Conservation (phyloP, 305 asterid species). For the Fraxinus nigra region DNA sequence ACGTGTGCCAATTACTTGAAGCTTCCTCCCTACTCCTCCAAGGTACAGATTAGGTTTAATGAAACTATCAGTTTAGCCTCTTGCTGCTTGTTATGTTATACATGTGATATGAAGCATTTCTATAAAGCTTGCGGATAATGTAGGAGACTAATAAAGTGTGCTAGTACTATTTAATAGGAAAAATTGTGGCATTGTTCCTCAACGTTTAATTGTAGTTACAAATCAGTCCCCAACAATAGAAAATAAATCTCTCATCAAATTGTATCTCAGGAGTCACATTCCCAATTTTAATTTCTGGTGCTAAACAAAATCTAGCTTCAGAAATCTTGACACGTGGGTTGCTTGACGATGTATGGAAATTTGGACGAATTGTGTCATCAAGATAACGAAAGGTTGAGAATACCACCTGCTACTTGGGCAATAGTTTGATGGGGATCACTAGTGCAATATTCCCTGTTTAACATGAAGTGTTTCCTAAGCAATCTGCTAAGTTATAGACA, state of each 20-base stretch:
- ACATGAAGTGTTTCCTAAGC: neutral
- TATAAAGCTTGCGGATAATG: neutral
- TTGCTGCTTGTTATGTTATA: neutral
- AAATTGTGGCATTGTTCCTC: neutral
- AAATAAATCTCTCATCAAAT: neutral
- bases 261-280: neutral
- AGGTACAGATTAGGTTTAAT: constrained; percentile 45
- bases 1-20: constrained; percentile 98
- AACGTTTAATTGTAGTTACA: neutral
- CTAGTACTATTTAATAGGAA: neutral
- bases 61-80: neutral
- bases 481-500: neutral
- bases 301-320: neutral
- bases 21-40: constrained; percentile 96
- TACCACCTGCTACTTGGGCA: neutral
- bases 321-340: neutral
- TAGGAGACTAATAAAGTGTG: neutral
- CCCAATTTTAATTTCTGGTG: neutral
- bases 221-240: neutral
- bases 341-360: neutral
- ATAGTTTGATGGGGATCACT: neutral
- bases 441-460: neutral
- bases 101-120: neutral
- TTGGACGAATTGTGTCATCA: neutral
- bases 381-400: neutral